phyloP scores from a whole-genome alignment of 2,329 filamentous ascomycete genomes.

The Albifimbria verrucaria region DNA sequence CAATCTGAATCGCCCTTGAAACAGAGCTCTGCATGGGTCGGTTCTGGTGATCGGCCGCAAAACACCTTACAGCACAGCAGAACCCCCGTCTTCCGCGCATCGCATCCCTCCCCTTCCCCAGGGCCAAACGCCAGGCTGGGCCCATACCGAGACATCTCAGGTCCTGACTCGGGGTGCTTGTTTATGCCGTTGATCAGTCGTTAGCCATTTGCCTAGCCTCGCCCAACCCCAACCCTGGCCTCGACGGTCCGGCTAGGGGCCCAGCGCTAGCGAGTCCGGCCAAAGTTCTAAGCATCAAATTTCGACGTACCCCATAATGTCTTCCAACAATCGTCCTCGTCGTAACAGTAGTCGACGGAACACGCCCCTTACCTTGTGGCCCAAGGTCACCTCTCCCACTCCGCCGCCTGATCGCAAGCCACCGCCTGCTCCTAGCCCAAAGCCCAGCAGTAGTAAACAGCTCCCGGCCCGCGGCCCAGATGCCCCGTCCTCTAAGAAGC shows the following conservation, averaged over 20 bases:
- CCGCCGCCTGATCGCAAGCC: neutral
- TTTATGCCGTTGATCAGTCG: neutral
- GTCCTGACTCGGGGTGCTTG: neutral
- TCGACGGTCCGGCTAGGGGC: neutral
- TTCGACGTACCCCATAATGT: neutral
- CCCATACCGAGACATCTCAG: neutral
- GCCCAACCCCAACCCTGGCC: neutral
- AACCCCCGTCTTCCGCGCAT: neutral
- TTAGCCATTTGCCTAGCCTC: no score
- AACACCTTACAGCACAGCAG: no score
- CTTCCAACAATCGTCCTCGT: neutral
- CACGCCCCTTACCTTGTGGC: neutral
- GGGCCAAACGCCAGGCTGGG: no score
- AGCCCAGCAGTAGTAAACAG: neutral
- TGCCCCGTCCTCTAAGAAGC: neutral
- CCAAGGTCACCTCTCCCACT: neutral
- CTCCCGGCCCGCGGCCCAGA: neutral
- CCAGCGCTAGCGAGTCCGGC: neutral
- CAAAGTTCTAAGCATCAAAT: neutral
- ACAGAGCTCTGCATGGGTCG: neutral
- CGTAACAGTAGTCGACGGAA: neutral
- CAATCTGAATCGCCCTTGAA: neutral
- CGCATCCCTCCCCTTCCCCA: neutral
- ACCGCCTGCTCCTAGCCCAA: neutral
- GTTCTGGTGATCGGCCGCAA: neutral